A percentile compares a stretch with the other conserved stretches of the same genome.
phyloP scores from a whole-genome alignment of 225 moss, liverwort and hornwort species.

The Thuidium tamariscinum region DNA sequence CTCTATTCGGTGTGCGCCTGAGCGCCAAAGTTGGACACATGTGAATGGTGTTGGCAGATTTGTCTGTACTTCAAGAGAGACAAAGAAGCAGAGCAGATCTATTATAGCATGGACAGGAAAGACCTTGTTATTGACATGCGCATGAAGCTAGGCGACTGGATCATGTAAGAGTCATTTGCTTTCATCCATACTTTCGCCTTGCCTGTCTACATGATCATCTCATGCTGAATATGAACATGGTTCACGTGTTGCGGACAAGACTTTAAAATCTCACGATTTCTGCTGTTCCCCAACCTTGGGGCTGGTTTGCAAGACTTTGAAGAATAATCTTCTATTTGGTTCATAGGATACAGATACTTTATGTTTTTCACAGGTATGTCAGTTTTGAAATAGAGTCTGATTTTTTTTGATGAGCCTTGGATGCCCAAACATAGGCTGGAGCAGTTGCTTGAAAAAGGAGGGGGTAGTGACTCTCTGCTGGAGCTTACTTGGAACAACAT shows the following conservation, averaged over 20 bases:
- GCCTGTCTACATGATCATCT: not conserved
- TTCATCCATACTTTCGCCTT: not conserved
- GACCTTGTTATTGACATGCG: slow-evolving; percentile 82
- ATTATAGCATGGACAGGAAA: slow-evolving; percentile 68
- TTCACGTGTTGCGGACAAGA: not conserved
- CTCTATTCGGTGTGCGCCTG: not conserved
- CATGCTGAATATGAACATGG: not conserved
- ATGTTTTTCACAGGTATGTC: not conserved
- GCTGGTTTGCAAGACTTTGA: not conserved
- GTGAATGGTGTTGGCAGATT: slow-evolving; percentile 38
- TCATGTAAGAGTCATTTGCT: slow-evolving; percentile 35
- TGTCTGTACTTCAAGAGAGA: slow-evolving; percentile 78
- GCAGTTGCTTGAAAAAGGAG: slow-evolving; percentile 44
- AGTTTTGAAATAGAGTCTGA: not conserved
- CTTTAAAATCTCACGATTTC: not conserved
- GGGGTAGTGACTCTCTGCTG: slow-evolving; percentile 48
- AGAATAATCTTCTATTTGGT: not conserved
- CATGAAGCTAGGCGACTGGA: slow-evolving; percentile 88
- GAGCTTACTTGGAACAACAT: slow-evolving; percentile 81
- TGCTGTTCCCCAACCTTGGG: not conserved
- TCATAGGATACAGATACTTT: not conserved
- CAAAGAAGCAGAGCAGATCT: slow-evolving; percentile 71
- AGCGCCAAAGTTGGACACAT: not conserved
- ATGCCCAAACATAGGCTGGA: slow-evolving; percentile 49
- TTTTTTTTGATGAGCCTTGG: not conserved